Evolutionary conservation across 306 rosid genomes (phyloP), one percentile per base, ranked within the genome.

Genomic region (Pterocarpus macrocarpus): DNA sequence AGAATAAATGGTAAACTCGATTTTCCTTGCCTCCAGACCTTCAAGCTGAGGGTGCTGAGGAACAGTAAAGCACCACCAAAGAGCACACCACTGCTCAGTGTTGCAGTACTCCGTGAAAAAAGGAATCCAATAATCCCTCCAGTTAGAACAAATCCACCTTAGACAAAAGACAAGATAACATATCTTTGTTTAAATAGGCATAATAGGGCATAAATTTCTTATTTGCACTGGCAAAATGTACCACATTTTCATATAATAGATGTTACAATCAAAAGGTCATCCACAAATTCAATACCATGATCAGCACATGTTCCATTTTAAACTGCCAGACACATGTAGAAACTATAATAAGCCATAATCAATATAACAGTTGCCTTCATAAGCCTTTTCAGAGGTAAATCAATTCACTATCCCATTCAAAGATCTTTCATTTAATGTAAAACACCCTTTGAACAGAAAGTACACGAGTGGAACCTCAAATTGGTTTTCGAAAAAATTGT

Each of bases 21-120:
- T 79, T 93, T 95, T 65, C 99, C 98, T 85, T 88, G 92, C 90
- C 89, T 91, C 99, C 99, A 95, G 59, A 95, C 92, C 92, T 91
- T 93, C 88, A 95, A 78, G 91, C 97, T 95, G 50, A 78, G 64
- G 76, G 92, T 87, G 85, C 99, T 95, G 45, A 95, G 90, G 80
- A 92, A 86, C 71, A 95, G 92, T 86, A 95, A 90, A 73, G 97
- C 93, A 58, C 94, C 99, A 35, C 98, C 99, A 66, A 74, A 87
- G 59, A 95, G 81, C 81, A 95, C 85, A 67, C 96, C 92, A 17
- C 83, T 72, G 80, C 77, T 80, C 69, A 95, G 84, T 56, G 94
- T 85, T 66, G 88, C 87, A 45, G 91, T 89, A 81, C 87, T 95
- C 86, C 97, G 80, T 8, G 97, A 84, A 56, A 91, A 88, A 55